Base-by-base conservation (phyloP, 192 early-diverging fungal species). In the Ambispora gerdemannii region DNA sequence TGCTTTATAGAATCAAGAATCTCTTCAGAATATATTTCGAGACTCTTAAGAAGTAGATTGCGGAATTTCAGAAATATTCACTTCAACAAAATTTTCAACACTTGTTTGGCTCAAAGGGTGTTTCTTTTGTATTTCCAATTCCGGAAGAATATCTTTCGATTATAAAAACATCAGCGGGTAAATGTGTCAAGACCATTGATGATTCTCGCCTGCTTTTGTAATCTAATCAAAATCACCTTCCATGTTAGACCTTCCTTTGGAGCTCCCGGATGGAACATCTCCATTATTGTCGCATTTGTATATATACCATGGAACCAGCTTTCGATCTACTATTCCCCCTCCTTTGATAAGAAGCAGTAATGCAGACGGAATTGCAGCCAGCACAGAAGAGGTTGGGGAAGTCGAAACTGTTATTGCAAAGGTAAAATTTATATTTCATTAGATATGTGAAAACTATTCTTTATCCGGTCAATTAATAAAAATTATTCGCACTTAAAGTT, bases 241-340 rank as follows among this genome's bases (percentile, higher is more conserved):
- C n/a, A n/a, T n/a, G 0, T 17, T 50, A 82, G 88, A 90, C 34
- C 76, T 90, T 6, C 88, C 88, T 15, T 76, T 91, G 17, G 85
- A 88, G 58, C 86, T 91, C 33, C 87, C 89, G 7, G 89, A 91
- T 73, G 88, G 87, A 4, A 89, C 87, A 25, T 90, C 91, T 1
- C 89, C 91, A 1, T 83, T 90, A 22, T 77, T 85, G 6, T 81
- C 77, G 10, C 81, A 85, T 30, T 72, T 91, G 50, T 87, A 86
- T 55, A 74, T 91, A 11, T 90, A 74, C 61, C 73, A 80, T n/a
- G 84, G 85, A 17, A 72, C 81, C 13, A 74, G 79, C 43, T 89
- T 86, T 82, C 76, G 71, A 33, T 31, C 67, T n/a, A 78, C 84
- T 15, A 61, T 70, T 3, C 67, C 76, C 0, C 81, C 86, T 2